Evolutionary conservation across 306 rosid species (phyloP), one percentile per base, ranked within the genome.

Genomic region (Cucumis melo): DNA sequence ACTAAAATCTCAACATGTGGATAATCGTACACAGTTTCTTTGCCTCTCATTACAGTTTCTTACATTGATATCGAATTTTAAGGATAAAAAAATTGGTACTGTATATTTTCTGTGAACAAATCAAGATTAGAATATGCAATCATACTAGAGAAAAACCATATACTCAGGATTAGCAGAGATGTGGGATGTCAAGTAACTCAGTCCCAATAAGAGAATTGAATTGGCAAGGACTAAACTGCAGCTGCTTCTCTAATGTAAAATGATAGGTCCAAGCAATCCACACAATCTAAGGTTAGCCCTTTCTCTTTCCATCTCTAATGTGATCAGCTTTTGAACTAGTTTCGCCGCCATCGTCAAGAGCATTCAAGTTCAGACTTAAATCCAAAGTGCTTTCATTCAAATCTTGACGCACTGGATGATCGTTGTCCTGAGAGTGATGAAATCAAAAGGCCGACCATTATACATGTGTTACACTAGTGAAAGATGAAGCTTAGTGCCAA

Each of bases 321-420:
- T 83, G 84, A 78, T 82, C 84, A 78, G 84, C 68, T 81, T 90
- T 90, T 50, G 87, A 80, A 76, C 84, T 88, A 48, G 87, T 74
- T 70, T 88, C 86, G 34, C 59, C 83, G n/a, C 86, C 90, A 3
- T 84, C 86, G 5, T 89, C 92, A 61, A 85, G 90, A 23, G 86
- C 90, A 62, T 90, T 92, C 86, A 90, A 86, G 60, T 93, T 96
- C 88, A 94, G 85, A 84, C 99, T 86, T 79, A 94, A 86, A 84
- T 94, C 96, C 88, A 94, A 78, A 44, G 94, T 92, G 77, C 96
- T 93, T 82, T 91, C 96, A 46, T 92, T 94, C 84, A 94, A 89
- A 87, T 94, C 99, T 87, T 94, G 99, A 55, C 97, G 87, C 23
- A 90, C 93, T 68, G 79, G 81, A 77, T 85, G 89, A 81, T 80